Base-by-base conservation (phyloP, 2,329 filamentous ascomycete genomes). In the Passalora sequoiae region DNA sequence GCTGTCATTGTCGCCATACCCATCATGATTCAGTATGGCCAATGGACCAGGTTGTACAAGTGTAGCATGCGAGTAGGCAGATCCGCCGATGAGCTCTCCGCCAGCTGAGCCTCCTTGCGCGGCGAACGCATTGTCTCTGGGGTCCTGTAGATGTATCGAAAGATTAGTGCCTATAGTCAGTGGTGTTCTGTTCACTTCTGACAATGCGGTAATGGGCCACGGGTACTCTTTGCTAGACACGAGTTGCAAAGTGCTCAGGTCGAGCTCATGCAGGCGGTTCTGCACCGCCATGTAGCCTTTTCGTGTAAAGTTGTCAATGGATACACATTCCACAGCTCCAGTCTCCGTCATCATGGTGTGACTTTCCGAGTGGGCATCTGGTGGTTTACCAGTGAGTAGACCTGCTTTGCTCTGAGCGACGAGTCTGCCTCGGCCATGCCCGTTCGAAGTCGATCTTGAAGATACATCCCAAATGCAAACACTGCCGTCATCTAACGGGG, bases 401-500 rank as follows among this genome's bases (percentile, higher is more conserved):
- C 83, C 84, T 0, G 81, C 71, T 15, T 68, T 68, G 63, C 84
- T 92, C 49, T 75, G 76, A 1, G 77, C 80, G 8, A 86, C 53
- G 22, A 92, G 77, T 2, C 72, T 76, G 2, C 86, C 84, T 8
- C 53, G 49, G 12, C 54, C 54, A 16, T 47, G 50, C 27, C 35
- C 29, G 2, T 22, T 16, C 17, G 16, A 25, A 6, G 56, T 55
- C 9, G 57, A 49, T n/a, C 54, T 45, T 4, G 52, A 42, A 9
- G 49, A 53, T 6, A 62, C 35, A 30, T 94, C 85, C 89, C 89
- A 96, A 5, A 95, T 67, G 55, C 83, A 86, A n/a, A 96, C 76
- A 39, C 86, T 88, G 0, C 89, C 89, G 60, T 96, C 86, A 45
- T 94, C 87, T 6, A 95, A 70, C 2, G 89, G 87, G 0, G 84